Evolutionary conservation across 1,284 basidiomycete genomes (phyloP), one percentile per base, ranked within the genome.

Genomic region (Boletus semigastroideus): DNA sequence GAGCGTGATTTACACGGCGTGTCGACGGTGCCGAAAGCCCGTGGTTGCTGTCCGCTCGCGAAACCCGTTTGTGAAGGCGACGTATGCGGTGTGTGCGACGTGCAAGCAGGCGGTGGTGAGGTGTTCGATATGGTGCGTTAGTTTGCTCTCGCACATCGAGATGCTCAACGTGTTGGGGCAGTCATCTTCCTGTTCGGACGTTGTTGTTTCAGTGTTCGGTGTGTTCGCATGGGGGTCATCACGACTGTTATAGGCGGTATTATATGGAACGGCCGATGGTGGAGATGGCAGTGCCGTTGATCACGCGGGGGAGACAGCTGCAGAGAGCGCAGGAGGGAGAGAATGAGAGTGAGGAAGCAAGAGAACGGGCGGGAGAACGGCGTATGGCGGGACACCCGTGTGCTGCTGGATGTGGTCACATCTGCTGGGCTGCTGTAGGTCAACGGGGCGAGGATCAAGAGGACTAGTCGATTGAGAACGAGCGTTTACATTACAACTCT

Each of bases 191-290:
- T 4, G 86, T 90, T 17, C 78, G 78, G 31, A 73, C 78, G 0
- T 71, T 89, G 4, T 68, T 87, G 5, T 84, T 90, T 60, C 82
- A 84, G 47, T 91, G 89, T 65, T 76, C 84, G 1, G 70, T 87
- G 7, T 91, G 89, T 63, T 72, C 79, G 43, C 88, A 91, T 56
- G 89, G 88, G 0, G 89, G 88, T 0, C 88, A 91, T 59, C 83
- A 86, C 58, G 75, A 78, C 20, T 91, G 88, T 66, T 90, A 88
- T 61, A 75, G 78, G 39, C 72, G 73, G 28, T 89, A 83, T 60
- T 87, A 87, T 60, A 68, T 76, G 54, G 70, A 74, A 33, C 76
- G 77, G 28, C 79, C 83, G 0, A 74, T 82, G 74, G 67, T 76
- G 13, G 73, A 75, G 16, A 61, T 83, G 17, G 40, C 53, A 5